Evolutionary conservation across 2,329 filamentous ascomycete species (phyloP).

Genomic region (Diaporthe humulicola): DNA sequence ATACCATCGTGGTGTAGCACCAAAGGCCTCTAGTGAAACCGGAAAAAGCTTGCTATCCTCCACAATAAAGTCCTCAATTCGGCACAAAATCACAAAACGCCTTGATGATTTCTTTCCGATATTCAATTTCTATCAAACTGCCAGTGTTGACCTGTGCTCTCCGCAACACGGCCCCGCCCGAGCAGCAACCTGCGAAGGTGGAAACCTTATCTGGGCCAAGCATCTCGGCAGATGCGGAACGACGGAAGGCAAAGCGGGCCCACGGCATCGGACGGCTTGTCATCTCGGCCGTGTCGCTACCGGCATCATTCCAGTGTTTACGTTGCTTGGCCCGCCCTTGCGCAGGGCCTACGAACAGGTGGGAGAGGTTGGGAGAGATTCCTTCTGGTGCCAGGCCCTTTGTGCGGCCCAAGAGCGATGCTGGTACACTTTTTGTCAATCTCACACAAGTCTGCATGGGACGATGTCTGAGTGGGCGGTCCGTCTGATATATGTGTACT

Average conservation of each 20-base stretch:
- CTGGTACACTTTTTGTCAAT: too few relatives aligned
- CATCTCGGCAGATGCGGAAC: not conserved
- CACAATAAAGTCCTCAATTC: not conserved
- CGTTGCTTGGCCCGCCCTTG: not conserved
- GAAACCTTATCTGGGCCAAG: conserved; percentile 14
- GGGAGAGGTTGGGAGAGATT: not conserved
- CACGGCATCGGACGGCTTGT: not conserved
- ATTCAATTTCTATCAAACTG: not conserved
- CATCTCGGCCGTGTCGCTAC: conserved; percentile 2
- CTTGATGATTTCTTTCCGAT: not conserved
- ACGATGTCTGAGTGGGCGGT: conserved; percentile 2
- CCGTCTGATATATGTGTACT: not conserved
- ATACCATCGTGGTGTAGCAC: not conserved
- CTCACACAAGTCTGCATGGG: not conserved
- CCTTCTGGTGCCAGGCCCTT: not conserved
- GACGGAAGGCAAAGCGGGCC: not conserved
- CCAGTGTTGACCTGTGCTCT: not conserved
- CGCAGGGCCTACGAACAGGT: not conserved
- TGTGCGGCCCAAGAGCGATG: not conserved
- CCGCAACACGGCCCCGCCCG: not conserved
- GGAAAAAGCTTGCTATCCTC: not conserved
- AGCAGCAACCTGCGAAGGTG: not conserved
- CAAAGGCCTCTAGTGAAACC: not conserved
- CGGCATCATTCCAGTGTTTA: not conserved
- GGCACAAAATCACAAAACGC: not conserved